Evolutionary conservation across 1,139 yeast species (phyloP), one percentile per base, ranked within the genome.

Genomic region (Diutina sp.): DNA sequence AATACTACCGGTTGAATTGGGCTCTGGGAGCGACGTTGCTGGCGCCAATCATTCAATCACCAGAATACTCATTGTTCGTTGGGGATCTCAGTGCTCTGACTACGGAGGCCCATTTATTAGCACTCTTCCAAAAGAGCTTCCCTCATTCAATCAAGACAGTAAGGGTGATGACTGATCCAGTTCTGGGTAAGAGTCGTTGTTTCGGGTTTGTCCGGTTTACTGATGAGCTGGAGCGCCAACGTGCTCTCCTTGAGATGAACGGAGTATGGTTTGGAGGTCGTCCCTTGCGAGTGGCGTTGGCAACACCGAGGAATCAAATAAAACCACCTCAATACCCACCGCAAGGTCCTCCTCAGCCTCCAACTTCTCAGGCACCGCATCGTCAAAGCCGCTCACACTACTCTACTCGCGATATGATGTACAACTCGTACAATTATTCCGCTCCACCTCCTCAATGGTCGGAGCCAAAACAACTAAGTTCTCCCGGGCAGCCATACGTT

Each of bases 1-100:
- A 80, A 65, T 74, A 77, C 60, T 82, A 86, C 66, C 75, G 87
- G 62, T 73, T 86, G 58, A 86, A 86, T 64, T 86, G 93, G 93
- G 87, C 88, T 4, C 77, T 85, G 53, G 84, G 87, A 38, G 85
- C 85, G 12, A 80, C 84, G 3, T 69, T 79, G 58, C 65, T 73
- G n/a, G 78, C 82, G 1, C 82, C 80, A 28, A 74, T 78, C 56
- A 70, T 75, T 30, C 82, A 77, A 58, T 68, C 77, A 18, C 78
- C 79, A 1, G 89, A 84, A 62, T 81, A 66, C 62, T 83, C 90
- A 1, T 70, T 86, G 47, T 86, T 86, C 71, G 91, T 86, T n/a
- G 93, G 93, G 51, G 91, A 86, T 67, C 71, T 86, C 60, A 82
- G 89, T 1, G 89, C 88, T 21, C 80, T 82, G 28, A 84, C 88